Base-by-base conservation (phyloP, 2,329 filamentous ascomycete genomes). In the Fusarium goolgardi region DNA sequence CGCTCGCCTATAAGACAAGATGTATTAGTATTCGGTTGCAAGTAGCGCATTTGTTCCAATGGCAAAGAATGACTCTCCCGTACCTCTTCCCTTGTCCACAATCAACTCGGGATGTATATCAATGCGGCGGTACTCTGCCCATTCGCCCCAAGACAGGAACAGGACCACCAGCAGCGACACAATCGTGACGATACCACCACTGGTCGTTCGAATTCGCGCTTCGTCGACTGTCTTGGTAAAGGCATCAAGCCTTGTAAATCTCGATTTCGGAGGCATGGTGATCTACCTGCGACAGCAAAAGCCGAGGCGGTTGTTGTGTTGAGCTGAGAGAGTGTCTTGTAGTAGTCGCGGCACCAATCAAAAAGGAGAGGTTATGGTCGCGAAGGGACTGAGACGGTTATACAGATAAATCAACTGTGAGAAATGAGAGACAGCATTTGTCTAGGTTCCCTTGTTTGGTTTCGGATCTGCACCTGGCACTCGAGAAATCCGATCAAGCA, bases 151-250 rank as follows among this genome's bases (percentile, higher is more conserved):
- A 27, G 94, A 87, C 71, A 99, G 86, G 80, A 91, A 97, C 44
- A 98, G 77, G 55, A 99, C 93, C 54, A 97, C 87, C 51, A 99
- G 79, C 74, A 99, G 84, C 63, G 94, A 97, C 71, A 91, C 86
- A 74, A 99, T 94, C 57, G 96, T 99, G 75, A 99, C 93, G 73
- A 99, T 88, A 71, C 96, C 96, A 70, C 96, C 96, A 4, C 94
- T 97, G 9, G 94, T 97, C 32, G 96, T 99, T 75, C 96, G 91
- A 78, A 99, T 89, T 74, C 96, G 89, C 71, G 96, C 96, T 88
- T 99, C 96, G 80, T 99, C 96, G 73, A 99, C 96, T 15, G 96
- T 99, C 83, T 99, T 99, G 52, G 95, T 97, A 79, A 99, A 99
- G 85, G 96, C 96, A 81, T 99, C 96, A 69, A 99, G 92, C 87